These are phyloP conservation scores for Przewalskia tangutica DNA, from an alignment of 257 asterid genomes.

Conservation along the genomic window DNA sequence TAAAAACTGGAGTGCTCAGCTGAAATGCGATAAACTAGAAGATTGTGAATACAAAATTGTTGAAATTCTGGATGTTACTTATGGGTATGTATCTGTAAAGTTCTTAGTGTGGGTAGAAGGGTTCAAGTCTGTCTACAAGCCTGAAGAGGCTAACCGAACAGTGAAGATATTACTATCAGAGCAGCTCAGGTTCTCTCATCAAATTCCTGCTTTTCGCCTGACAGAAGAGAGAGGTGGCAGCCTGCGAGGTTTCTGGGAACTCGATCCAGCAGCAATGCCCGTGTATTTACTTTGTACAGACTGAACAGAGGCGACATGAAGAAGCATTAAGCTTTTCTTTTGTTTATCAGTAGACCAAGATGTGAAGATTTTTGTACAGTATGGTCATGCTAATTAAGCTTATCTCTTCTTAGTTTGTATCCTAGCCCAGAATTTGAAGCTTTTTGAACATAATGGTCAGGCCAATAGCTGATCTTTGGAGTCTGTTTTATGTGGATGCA, in stretches of 20 bases:
- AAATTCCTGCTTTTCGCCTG: conserved; percentile 24
- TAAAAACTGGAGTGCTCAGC: conserved; percentile 13
- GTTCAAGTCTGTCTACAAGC: conserved; percentile 21
- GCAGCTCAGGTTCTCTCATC: conserved; percentile 29
- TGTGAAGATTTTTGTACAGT: not conserved
- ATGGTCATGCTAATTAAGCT: not conserved
- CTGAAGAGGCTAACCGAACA: conserved; percentile 1
- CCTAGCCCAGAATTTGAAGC: not conserved
- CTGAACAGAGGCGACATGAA: not conserved
- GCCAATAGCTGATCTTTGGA: not conserved
- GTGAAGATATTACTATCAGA: conserved; percentile 9
- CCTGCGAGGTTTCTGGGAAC: conserved; percentile 23
- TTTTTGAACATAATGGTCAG: not conserved
- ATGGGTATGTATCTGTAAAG: not conserved
- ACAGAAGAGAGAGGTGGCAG: conserved; percentile 20
- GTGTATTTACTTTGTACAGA: not conserved
- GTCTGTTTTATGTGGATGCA: not conserved
- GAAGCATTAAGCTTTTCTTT: not conserved
- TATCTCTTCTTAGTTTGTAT: not conserved
- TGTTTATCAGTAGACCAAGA: not conserved
- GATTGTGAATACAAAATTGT: conserved; percentile 18
- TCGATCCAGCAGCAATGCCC: conserved; percentile 25
- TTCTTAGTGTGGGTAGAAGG: conserved; percentile 13
- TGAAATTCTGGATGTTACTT: conserved; percentile 12
- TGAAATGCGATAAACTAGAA: conserved; percentile 9